Evolutionary conservation across 257 asterid species (phyloP), one percentile per base, ranked within the genome.

Genomic region (Ajuga chamaepitys): DNA sequence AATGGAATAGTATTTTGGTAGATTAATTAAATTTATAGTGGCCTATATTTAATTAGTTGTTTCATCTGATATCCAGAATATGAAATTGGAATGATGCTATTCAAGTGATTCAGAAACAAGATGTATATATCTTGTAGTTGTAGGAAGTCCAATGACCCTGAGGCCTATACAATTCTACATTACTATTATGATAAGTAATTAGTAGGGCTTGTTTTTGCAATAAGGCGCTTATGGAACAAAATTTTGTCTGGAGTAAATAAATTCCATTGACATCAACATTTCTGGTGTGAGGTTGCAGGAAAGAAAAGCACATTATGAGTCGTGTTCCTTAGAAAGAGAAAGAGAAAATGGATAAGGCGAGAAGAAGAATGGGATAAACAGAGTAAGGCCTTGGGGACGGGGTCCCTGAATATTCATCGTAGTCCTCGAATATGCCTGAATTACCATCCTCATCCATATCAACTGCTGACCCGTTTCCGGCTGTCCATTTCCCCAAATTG

Each of bases 401-500:
- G 66, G 81, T 64, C 52, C 78, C 82, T 1, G 82, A 77, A 57
- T 66, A 74, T 2, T 82, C 93, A n/a, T 75, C 87, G 26, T 80
- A 77, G 70, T 83, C 88, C 30, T 78, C 85, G 12, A 66, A 47
- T 10, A 71, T 61, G 5, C 88, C 94, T 1, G 90, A 85, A 72
- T 73, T 71, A 0, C 74, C 78, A 56, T 76, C 88, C 0, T 74
- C 78, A 56, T 76, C 88, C 0, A 67, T 30, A 59, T 74, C 75
- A 0, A 66, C 66, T 22, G 83, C 85, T 0, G 82, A 66, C 3
- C 64, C 77, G 14, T 32, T 68, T 48, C 78, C 83, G 7, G 86
- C 75, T 11, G 82, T 55, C 95, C 95, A 88, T 70, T 83, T 85
- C 1, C 86, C 89, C 76, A 75, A 61, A 53, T 88, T 79, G 74